Base-by-base conservation (phyloP, 495 filamentous ascomycete species). In the Neurospora sp. region DNA sequence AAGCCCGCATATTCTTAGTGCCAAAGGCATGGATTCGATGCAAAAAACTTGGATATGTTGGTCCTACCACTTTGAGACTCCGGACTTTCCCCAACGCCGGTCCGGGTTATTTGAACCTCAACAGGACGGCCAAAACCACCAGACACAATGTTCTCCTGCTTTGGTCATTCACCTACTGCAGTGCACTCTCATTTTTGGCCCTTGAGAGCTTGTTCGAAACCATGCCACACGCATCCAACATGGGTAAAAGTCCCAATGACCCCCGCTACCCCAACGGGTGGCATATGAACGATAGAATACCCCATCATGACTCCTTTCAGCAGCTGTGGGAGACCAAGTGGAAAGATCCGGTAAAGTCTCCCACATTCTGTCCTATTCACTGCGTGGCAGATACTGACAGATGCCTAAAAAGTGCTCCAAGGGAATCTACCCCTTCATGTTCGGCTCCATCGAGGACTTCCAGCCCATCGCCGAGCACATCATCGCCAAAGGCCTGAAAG, bases 351-450 rank as follows among this genome's bases (percentile, higher is more conserved):
- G 91, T 92, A 77, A 0, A 5, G 54, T 34, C 7, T 7, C 54
- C 31, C 39, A 54, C 1, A 3, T 71, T 38, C 19, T 17, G 8
- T 59, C 36, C 69, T 1, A 42, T 42, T n/a, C 28, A 40, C 21
- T 8, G 71, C 9, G n/a, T 36, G 31, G 19, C 3, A 11, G 40
- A 28, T 37, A 34, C 11, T 74, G 59, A 72, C 34, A 31, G 24
- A 5, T n/a, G 19, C 5, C 39, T 17, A 13, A 40, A 19, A 42
- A 74, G 74, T 77, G 77, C 77, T 71, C 77, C 40, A 89, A 86
- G 84, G 89, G 89, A 10, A 81, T 93, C 37, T 94, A 94, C 78
- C 92, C 91, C 1, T 94, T 93, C 83, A 90, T 91, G 82, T 91
- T 91, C 76, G 88, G 89, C 17, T 79, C 82, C 5, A 80, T 84